Percentiles rank a stretch among this genome's conserved stretches.
Evolutionary conservation across 1,284 basidiomycete genomes (phyloP).

Genomic region (Rhodotorula sp.): DNA sequence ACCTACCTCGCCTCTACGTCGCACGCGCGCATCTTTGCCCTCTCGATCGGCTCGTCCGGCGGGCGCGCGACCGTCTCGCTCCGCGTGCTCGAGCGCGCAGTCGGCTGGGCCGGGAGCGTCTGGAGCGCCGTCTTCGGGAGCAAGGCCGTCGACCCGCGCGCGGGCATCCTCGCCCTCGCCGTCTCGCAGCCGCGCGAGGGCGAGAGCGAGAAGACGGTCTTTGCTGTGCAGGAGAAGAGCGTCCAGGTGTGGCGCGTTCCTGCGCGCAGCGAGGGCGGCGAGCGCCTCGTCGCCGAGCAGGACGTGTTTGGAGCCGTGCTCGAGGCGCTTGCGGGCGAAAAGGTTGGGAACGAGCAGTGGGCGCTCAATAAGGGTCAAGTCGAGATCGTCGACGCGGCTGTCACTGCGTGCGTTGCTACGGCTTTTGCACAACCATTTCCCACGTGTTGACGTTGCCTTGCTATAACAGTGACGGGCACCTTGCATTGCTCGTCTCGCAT

Average conservation of each 20-base stretch:
- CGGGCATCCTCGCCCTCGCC: constrained; percentile 40
- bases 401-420: constrained; percentile 4
- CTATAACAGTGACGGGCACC: constrained; percentile 1
- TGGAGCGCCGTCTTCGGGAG: constrained; percentile 39
- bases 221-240: constrained; percentile 40
- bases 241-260: constrained; percentile 41
- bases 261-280: constrained; percentile 19
- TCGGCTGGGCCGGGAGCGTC: constrained; percentile 44
- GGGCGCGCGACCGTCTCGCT: constrained; percentile 47
- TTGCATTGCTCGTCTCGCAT: constrained; percentile 38
- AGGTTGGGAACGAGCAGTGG: constrained; percentile 40
- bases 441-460: not conserved
- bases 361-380: constrained; percentile 33
- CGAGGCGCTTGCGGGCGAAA: constrained; percentile 32
- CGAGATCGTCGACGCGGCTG: constrained; percentile 38
- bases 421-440: not conserved
- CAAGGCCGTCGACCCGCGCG: constrained; percentile 38
- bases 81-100: constrained; percentile 47
- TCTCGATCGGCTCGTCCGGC: constrained; percentile 47
- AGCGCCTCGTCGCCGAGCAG: constrained; percentile 37
- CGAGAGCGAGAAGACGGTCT: constrained; percentile 26
- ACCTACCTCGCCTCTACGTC: constrained; percentile 49
- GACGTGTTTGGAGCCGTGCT: constrained; percentile 38
- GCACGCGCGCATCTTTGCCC: constrained; percentile 48
- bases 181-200: not conserved